These are phyloP conservation scores for Pseudomonodictys pantanalensis DNA, from an alignment of 495 filamentous ascomycete genomes.

Conservation along the genomic window DNA sequence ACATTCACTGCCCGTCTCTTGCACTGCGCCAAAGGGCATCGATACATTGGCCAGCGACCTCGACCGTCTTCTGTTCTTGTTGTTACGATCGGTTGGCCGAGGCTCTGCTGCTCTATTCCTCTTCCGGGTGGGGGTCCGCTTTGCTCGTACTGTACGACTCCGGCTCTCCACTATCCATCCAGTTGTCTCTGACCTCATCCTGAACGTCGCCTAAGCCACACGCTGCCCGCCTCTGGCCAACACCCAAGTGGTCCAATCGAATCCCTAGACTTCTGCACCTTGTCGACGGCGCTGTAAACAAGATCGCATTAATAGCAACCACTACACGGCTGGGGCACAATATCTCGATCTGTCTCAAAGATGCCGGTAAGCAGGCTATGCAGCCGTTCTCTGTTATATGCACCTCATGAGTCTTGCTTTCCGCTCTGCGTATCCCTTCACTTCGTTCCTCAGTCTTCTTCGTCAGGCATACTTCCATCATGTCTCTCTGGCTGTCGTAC, in stretches of 20 bases:
- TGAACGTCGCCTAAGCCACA: neutral
- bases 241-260: neutral
- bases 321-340: neutral
- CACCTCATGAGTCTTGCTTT: neutral
- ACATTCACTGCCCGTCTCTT: no score
- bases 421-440: neutral
- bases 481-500: neutral
- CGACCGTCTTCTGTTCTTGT: no score
- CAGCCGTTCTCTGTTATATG: neutral
- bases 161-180: neutral
- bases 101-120: no score
- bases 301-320: neutral
- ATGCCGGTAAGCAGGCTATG: constrained; percentile 1
- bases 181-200: neutral
- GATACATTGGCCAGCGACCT: no score
- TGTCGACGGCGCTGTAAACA: neutral
- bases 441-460: neutral
- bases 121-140: no score
- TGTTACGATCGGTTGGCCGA: no score
- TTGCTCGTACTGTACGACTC: no score
- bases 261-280: neutral
- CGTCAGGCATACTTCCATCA: no score
- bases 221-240: neutral
- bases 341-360: neutral
- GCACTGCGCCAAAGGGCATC: no score